Evolutionary conservation across 441 rosid genomes (phyloP).

Genomic region (Adansonia madagascariensis): DNA sequence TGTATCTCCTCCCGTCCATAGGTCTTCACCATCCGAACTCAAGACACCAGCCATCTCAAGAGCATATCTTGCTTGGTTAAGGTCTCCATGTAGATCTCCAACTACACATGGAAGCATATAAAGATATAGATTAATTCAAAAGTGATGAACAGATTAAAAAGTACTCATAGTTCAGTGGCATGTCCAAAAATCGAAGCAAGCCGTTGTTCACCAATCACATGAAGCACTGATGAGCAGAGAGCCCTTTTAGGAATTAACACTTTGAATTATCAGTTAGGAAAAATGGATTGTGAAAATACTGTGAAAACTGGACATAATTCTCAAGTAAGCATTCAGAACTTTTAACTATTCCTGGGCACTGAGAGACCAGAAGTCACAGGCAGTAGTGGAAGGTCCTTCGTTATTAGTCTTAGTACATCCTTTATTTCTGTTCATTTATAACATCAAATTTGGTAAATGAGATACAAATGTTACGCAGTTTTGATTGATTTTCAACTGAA

Average conservation of each 20-base stretch:
- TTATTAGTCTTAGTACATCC: not conserved
- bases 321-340: not conserved
- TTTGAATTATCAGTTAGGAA: not conserved
- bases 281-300: not conserved
- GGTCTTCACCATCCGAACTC: constrained; percentile 68
- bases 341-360: not conserved
- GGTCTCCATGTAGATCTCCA: constrained; percentile 93
- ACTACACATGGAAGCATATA: constrained; percentile 42
- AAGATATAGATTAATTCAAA: not conserved
- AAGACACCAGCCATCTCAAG: constrained; percentile 82
- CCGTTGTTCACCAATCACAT: not conserved
- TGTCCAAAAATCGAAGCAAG: not conserved
- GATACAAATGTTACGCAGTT: not conserved
- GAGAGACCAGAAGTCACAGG: not conserved
- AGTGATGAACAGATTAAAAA: not conserved
- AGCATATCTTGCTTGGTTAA: constrained; percentile 75
- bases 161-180: not conserved
- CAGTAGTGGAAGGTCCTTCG: not conserved
- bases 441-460: not conserved
- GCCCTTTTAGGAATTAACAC: not conserved
- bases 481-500: not conserved
- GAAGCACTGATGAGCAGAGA: not conserved
- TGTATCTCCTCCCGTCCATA: constrained; percentile 79
- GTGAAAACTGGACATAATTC: not conserved
- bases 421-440: not conserved